Evolutionary conservation across 768 basidiomycete species (phyloP).

Genomic region (Collybiopsis luxurians): DNA sequence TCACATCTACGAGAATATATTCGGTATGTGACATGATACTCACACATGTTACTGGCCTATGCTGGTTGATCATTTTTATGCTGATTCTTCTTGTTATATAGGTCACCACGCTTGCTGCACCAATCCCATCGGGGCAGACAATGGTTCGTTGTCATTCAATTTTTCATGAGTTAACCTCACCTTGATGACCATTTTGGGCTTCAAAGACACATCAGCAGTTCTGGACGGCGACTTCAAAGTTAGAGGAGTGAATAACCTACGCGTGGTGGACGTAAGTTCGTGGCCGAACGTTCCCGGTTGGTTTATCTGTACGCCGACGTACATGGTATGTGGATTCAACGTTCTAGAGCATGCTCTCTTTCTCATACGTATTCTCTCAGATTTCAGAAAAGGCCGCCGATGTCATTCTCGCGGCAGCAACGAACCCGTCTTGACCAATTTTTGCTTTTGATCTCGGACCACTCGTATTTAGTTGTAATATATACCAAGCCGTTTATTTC

Average conservation of each 20-base stretch:
- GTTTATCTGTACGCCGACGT: constrained; percentile 28
- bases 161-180: too few species aligned
- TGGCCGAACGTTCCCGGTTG: constrained; percentile 29
- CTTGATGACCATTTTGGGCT: too few species aligned
- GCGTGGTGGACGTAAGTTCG: constrained; percentile 29
- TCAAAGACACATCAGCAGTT: constrained; percentile 28
- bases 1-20: constrained; percentile 21
- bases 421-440: too few species aligned
- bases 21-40: constrained; percentile 14
- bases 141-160: constrained; percentile 14
- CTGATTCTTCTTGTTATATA: too few species aligned
- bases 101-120: constrained; percentile 31
- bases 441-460: too few species aligned
- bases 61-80: too few species aligned
- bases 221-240: constrained; percentile 28
- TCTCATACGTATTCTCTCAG: constrained; percentile 9
- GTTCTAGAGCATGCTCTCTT: neutral
- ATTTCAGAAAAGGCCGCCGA: constrained; percentile 30
- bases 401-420: constrained; percentile 19
- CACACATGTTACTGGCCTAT: too few species aligned
- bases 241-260: constrained; percentile 24
- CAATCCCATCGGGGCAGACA: constrained; percentile 23
- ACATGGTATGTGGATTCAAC: constrained; percentile 21
- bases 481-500: too few species aligned
- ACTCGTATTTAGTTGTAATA: too few species aligned